Evolutionary conservation across 176 grass and related monocot genomes (phyloP), one percentile per base, ranked within the genome.

Genomic region (Ananas comosus): DNA sequence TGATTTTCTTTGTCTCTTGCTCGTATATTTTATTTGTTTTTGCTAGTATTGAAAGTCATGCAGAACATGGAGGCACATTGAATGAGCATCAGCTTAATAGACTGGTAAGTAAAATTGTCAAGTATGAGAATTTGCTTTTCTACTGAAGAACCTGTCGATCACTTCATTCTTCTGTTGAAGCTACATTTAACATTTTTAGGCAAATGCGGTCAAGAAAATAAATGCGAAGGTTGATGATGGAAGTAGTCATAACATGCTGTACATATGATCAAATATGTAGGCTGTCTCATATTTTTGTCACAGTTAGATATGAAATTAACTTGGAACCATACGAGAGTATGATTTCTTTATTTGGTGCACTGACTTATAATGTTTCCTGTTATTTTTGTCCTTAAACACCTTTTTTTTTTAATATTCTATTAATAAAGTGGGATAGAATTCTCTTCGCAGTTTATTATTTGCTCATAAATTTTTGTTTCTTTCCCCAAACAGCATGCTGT

Each of bases 1-100:
- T 86, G 9, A 64, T 78, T 77, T 12, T 22, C 14, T 21, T 22
- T 12, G 21, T 61, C 28, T 75, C 50, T 76, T 80, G 67, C 66
- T 86, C 50, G 82, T 12, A 65, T 84, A 42, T 78, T 27, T 65
- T 68, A 59, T 23, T 51, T 77, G 54, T 48, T 10, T 57, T 24
- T 84, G 13, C 58, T 70, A 99, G 95, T 63, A 99, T 99, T 51
- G 95, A 99, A 72, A 88, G 87, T 68, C 95, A 99, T 80, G 95
- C 95, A 73, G 95, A 99, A 81, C 95, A 94, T 78, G 95, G 95
- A 82, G 95, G 95, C 61, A 77, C 95, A 76, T 81, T 99, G 75
- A 99, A 99, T 84, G 95, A 99, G 82, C 95, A 99, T 91, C 95
- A 99, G 42, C 90, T 99, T 70, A 99, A 77, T 87, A 88, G 95